phyloP scores from a whole-genome alignment of 306 rosid species.

The Vigna nakashimae region DNA sequence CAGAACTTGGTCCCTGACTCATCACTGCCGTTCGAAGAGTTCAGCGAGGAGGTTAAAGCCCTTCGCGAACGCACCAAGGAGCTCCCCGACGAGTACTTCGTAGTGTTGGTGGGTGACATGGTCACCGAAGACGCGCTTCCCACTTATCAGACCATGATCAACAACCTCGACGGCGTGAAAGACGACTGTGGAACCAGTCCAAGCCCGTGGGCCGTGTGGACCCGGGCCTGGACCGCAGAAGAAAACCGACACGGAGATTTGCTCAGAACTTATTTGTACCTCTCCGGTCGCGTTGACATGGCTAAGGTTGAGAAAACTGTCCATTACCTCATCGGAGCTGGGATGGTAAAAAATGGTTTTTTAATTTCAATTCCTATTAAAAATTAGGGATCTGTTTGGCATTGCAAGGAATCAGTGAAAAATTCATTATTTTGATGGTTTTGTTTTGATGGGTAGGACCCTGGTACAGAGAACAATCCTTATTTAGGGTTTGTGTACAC shows the following conservation, averaged over 20 bases:
- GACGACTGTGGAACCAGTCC: constrained; percentile 70
- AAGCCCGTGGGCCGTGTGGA: constrained; percentile 85
- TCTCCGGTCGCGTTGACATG: constrained; percentile 91
- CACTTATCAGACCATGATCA: constrained; percentile 76
- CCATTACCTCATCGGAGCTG: constrained; percentile 72
- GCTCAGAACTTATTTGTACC: constrained; percentile 67
- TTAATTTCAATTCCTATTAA: too few relatives aligned
- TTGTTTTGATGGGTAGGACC: background rate
- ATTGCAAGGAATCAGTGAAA: too few relatives aligned
- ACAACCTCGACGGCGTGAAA: constrained; percentile 68
- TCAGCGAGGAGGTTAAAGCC: constrained; percentile 57
- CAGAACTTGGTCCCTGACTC: constrained; percentile 66
- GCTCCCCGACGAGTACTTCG: constrained; percentile 77
- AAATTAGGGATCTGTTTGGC: too few relatives aligned
- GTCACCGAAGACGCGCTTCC: constrained; percentile 89
- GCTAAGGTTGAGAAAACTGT: constrained; percentile 70
- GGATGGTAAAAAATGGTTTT: constrained; percentile 58
- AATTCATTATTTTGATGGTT: too few relatives aligned
- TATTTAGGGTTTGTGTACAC: constrained; percentile 8
- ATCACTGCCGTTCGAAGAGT: constrained; percentile 47
- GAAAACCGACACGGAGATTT: constrained; percentile 88
- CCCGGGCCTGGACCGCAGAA: constrained; percentile 81
- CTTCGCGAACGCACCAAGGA: constrained; percentile 70
- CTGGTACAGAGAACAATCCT: background rate
- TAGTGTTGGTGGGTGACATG: constrained; percentile 75